These are phyloP conservation scores for Chaetomium olivaceum DNA, from an alignment of 2,329 filamentous ascomycete species.

Conservation along the genomic window DNA sequence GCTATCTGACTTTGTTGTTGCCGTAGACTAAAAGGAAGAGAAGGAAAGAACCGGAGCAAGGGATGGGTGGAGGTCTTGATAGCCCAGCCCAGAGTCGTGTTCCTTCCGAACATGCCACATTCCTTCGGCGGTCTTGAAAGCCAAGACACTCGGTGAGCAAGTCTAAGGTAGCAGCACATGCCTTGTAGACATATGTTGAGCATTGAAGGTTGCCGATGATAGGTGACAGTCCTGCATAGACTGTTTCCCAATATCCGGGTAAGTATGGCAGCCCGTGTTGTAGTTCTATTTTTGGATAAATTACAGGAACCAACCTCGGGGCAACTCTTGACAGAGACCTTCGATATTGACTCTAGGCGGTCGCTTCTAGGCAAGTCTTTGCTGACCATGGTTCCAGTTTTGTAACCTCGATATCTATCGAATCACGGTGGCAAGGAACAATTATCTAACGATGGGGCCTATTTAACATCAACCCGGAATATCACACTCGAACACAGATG, in stretches of 20 bases:
- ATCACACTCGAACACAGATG: too few relatives aligned
- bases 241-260: background rate
- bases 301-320: background rate
- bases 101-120: background rate
- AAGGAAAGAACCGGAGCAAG: background rate
- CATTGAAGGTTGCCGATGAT: background rate
- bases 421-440: too few relatives aligned
- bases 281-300: slow-evolving; percentile 7
- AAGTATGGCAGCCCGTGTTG: background rate
- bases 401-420: too few relatives aligned
- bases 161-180: background rate
- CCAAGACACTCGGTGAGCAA: background rate
- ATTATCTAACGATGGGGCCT: too few relatives aligned
- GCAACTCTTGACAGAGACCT: background rate
- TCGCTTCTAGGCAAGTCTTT: too few relatives aligned
- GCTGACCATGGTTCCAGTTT: too few relatives aligned
- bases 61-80: background rate
- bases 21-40: too few relatives aligned
- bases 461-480: too few relatives aligned
- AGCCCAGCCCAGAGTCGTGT: background rate
- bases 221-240: background rate
- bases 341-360: background rate
- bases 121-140: background rate
- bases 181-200: background rate
- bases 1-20: background rate